Evolutionary conservation across 2,329 filamentous ascomycete genomes (phyloP).

Genomic region (Chrysoporthe puriensis): DNA sequence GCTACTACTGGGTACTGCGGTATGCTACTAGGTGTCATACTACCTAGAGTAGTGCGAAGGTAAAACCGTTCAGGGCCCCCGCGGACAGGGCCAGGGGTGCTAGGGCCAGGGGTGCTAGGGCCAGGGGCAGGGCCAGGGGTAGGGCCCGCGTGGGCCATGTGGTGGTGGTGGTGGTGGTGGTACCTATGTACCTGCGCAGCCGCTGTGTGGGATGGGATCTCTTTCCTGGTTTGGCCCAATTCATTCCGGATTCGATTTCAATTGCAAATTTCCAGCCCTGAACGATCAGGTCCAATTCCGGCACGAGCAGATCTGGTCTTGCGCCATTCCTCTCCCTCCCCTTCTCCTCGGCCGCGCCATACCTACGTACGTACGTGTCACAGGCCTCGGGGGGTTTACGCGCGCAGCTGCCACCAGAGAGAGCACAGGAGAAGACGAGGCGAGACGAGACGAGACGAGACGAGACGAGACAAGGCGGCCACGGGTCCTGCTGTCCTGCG

Average conservation of each 20-base stretch:
- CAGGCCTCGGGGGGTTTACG: not conserved
- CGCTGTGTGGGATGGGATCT: not conserved
- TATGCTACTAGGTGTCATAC: no score
- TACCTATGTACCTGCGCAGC: no score
- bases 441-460: no score
- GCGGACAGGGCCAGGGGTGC: no score
- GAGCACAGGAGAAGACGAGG: no score
- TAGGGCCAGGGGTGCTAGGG: no score
- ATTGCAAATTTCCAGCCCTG: slow-evolving; percentile 1
- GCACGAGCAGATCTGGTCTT: not conserved
- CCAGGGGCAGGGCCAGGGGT: no score
- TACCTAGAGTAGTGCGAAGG: no score
- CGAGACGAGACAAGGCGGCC: not conserved
- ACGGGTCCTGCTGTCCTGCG: not conserved
- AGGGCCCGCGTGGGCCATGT: no score
- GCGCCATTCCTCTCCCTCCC: not conserved
- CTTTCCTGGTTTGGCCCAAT: not conserved
- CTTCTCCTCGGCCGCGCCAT: not conserved
- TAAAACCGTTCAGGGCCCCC: no score
- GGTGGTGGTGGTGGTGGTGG: no score
- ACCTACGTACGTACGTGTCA: not conserved
- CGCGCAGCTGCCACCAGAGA: not conserved
- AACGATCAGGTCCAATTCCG: not conserved
- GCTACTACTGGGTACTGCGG: no score
- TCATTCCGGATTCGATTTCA: not conserved